A percentile compares a stretch with the other conserved stretches of the same genome.
Evolutionary conservation across 176 grass and related monocot genomes (phyloP).

Genomic region (Leersia perrieri): DNA sequence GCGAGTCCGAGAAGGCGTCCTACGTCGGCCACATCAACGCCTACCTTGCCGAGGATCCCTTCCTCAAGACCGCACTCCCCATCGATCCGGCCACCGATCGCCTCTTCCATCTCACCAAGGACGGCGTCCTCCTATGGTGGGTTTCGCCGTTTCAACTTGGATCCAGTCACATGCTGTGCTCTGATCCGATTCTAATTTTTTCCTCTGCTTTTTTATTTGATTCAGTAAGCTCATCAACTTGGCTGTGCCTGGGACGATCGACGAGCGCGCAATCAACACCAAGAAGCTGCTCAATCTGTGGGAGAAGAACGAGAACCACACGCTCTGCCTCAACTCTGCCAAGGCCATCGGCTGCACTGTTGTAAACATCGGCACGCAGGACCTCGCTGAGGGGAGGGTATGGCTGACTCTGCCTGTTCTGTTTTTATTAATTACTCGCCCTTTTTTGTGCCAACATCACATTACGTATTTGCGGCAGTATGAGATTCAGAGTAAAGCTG

Average conservation of each 20-base stretch:
- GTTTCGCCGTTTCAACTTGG: background rate
- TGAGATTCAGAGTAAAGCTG: constrained; percentile 19
- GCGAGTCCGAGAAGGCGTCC: constrained; percentile 88
- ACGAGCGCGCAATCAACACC: constrained; percentile 89
- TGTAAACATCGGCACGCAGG: constrained; percentile 94
- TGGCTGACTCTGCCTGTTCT: constrained; percentile 13
- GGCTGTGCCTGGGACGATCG: constrained; percentile 87
- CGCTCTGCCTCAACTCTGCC: constrained; percentile 89
- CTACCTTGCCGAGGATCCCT: constrained; percentile 72
- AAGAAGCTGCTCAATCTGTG: constrained; percentile 85
- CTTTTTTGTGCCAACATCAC: background rate
- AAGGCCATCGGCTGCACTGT: constrained; percentile 96
- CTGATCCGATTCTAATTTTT: background rate
- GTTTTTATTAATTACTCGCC: background rate
- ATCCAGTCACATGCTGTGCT: constrained; percentile 13
- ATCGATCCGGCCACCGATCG: constrained; percentile 75
- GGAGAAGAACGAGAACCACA: constrained; percentile 99
- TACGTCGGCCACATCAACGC: constrained; percentile 94
- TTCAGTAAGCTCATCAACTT: constrained; percentile 91
- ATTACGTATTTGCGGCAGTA: constrained; percentile 6
- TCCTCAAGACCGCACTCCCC: constrained; percentile 68
- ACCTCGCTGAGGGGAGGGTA: constrained; percentile 93
- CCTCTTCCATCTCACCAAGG: constrained; percentile 84
- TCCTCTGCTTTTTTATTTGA: background rate
- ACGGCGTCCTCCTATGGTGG: constrained; percentile 91